Evolutionary conservation across 768 basidiomycete species (phyloP).

Genomic region (Multifurca ochricompacta): DNA sequence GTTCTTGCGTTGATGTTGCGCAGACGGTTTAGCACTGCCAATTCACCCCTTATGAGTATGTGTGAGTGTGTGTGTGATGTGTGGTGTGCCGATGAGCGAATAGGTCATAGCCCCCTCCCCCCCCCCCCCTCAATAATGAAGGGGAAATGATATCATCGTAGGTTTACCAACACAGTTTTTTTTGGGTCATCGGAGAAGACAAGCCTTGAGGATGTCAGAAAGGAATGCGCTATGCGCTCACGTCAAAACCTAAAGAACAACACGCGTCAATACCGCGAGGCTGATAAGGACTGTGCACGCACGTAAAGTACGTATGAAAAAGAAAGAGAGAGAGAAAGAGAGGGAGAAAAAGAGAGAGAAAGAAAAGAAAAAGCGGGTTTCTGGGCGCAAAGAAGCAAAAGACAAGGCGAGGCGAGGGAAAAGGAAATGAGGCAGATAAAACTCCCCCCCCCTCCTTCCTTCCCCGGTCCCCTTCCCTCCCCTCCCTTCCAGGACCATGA

Average conservation of each 20-base stretch:
- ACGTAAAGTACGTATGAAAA: slow-evolving; percentile 18
- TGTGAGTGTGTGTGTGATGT: no score
- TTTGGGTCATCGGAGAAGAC: slow-evolving; percentile 4
- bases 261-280: slow-evolving; percentile 12
- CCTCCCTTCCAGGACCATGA: no score
- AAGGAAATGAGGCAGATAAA: slow-evolving; percentile 17
- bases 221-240: background rate
- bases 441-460: no score
- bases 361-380: no score
- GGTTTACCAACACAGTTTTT: background rate
- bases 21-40: background rate
- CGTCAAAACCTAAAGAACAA: slow-evolving; percentile 13
- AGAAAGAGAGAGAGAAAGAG: no score
- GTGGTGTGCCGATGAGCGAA: background rate
- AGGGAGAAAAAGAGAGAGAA: no score
- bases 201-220: slow-evolving; percentile 3
- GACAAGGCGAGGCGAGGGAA: slow-evolving; percentile 2
- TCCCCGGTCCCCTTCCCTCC: no score
- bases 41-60: no score
- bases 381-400: slow-evolving; percentile 17
- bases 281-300: slow-evolving; percentile 12
- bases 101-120: background rate
- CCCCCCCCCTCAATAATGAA: background rate
- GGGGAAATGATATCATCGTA: slow-evolving; percentile 15
- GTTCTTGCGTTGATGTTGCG: slow-evolving; percentile 1